Evolutionary conservation across 371 early-diverging fungal genomes (phyloP), one percentile per base, ranked within the genome.

Genomic region (Mucor saturninus): DNA sequence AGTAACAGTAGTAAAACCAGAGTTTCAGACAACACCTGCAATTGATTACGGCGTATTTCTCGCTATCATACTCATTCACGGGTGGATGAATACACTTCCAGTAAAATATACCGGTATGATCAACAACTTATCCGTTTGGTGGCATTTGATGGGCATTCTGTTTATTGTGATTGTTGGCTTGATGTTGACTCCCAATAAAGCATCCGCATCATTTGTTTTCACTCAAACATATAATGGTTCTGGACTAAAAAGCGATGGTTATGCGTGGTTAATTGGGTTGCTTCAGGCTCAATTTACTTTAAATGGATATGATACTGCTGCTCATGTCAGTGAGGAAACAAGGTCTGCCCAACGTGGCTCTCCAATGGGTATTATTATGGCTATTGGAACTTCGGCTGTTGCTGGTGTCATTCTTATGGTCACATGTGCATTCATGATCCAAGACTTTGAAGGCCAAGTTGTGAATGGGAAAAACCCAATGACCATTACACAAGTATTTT

Each of bases 271-370:
- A 30, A 62, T 77, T 32, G 77, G 72, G 13, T 55, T 77, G n/a
- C 55, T 77, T 9, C 77, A 77, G 38, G 62, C 72, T 28, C 83
- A 79, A 52, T 83, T 74, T 71, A 81, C 83, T 3, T 61, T 83
- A 43, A 80, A 79, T 52, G 83, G 89, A 8, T 90, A 88, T 69
- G 90, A 90, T 61, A 76, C 86, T 2, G 83, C 87, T 11, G 89
- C 89, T 9, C 89, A 90, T 64, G 84, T 90, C 74, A 79, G 86
- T 30, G 89, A 90, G 68, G 89, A 89, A 64, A 87, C 87, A 26
- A 73, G 73, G 52, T 75, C 77, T 62, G 83, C 79, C 30, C 83
- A 77, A 67, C 75, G 74, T 39, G 74, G 80, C 5, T 86, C 83
- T 0, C 87, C 89, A 10, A 68, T 76, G 54, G 83, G 80, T 7